Evolutionary conservation across 208 protist species (phyloP).

Genomic region (Zelonia costaricensis): DNA sequence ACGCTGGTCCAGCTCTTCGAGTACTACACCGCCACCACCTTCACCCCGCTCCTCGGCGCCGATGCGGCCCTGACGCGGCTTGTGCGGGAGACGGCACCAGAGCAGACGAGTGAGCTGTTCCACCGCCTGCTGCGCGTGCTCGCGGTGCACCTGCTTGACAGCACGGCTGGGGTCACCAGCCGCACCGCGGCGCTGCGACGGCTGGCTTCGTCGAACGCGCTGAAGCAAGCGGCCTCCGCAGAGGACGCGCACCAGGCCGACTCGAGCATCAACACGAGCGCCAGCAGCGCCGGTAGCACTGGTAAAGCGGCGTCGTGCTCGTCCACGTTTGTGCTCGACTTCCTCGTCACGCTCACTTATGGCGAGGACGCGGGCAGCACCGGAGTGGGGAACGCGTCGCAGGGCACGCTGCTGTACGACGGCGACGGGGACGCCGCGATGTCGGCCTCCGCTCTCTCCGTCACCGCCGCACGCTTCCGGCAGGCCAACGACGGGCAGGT

Average conservation of each 20-base stretch:
- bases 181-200: conserved; percentile 51
- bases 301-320: no score
- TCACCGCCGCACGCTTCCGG: conserved; percentile 1
- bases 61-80: conserved; percentile 53
- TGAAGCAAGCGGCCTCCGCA: conserved; percentile 5
- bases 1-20: conserved; percentile 67
- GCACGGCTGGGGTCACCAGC: conserved; percentile 43
- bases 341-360: conserved; percentile 28
- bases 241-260: not conserved
- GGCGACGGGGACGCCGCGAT: not conserved
- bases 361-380: conserved; percentile 6
- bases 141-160: conserved; percentile 50
- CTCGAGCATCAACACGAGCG: not conserved
- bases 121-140: conserved; percentile 44
- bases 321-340: conserved; percentile 13
- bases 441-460: conserved; percentile 5
- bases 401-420: not conserved
- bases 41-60: conserved; percentile 55
- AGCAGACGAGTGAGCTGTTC: conserved; percentile 48
- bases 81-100: conserved; percentile 43
- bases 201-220: conserved; percentile 41
- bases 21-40: conserved; percentile 67
- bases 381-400: conserved; percentile 3
- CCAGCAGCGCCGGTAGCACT: no score
- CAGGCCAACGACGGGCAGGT: conserved; percentile 22